phyloP scores from a whole-genome alignment of 352 stramenopile species.

The Phytopythium cucurbitacearum region DNA sequence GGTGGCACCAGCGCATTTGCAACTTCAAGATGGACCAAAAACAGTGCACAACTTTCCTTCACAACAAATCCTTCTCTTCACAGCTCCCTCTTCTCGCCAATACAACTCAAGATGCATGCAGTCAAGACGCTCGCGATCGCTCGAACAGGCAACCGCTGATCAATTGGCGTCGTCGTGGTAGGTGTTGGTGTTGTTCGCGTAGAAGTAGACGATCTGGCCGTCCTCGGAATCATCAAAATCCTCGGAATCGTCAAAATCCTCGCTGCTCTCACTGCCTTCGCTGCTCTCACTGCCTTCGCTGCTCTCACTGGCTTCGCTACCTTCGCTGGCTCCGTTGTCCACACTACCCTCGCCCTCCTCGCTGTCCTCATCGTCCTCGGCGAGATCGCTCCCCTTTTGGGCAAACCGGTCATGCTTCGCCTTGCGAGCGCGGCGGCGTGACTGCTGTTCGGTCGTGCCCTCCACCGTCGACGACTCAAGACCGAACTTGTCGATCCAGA shows the following conservation, averaged over 20 bases:
- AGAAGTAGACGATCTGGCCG: constrained; percentile 19
- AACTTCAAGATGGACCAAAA: no score
- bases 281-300: constrained; percentile 1
- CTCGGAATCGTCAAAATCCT: not conserved
- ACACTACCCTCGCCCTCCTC: not conserved
- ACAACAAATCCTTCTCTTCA: no score
- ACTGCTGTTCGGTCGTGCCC: constrained; percentile 12
- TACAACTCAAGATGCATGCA: no score
- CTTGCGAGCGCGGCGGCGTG: constrained; percentile 4
- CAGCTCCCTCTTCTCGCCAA: no score
- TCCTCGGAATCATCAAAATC: not conserved
- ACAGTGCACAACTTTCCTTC: no score
- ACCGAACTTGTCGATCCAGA: constrained; percentile 43
- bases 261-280: not conserved
- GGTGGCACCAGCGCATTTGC: no score
- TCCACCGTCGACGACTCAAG: constrained; percentile 18
- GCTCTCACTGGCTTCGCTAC: not conserved
- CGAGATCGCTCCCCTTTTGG: no score
- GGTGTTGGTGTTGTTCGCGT: constrained; percentile 25
- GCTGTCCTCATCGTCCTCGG: not conserved
- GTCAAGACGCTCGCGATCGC: not conserved
- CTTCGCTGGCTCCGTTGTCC: constrained; percentile 4
- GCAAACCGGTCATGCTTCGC: not conserved
- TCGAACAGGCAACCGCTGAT: not conserved
- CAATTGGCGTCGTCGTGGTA: constrained; percentile 11